Percentiles rank a stretch among this genome's conserved stretches.
Evolutionary conservation across 305 asterid genomes (phyloP).

Genomic region (Fraxinus velutina): DNA sequence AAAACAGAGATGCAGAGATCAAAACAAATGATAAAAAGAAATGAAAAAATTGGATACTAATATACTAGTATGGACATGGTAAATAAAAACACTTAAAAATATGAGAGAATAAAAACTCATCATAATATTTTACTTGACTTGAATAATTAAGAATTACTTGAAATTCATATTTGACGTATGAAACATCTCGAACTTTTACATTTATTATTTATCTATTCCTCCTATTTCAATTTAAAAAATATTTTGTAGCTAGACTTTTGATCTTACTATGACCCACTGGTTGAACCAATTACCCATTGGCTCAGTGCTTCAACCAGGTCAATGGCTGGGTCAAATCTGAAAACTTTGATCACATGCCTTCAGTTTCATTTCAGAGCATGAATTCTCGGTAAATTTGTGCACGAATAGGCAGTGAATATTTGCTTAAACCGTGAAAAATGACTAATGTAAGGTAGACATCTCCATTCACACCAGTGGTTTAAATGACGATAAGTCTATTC

Average conservation of each 20-base stretch:
- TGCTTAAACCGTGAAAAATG: background rate
- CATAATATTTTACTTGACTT: too few relatives aligned
- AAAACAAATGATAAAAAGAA: too few relatives aligned
- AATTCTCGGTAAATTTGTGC: background rate
- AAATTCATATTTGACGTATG: too few relatives aligned
- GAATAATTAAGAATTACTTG: too few relatives aligned
- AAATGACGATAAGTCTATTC: background rate
- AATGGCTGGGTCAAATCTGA: background rate
- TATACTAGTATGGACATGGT: too few relatives aligned
- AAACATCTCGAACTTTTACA: too few relatives aligned
- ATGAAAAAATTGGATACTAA: too few relatives aligned
- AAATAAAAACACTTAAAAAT: too few relatives aligned
- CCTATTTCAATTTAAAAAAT: background rate
- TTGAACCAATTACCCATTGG: background rate
- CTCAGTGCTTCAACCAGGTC: background rate
- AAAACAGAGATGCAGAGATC: too few relatives aligned
- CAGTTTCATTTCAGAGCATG: background rate
- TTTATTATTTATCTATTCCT: background rate
- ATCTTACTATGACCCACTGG: background rate
- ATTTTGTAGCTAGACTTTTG: background rate
- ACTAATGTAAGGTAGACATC: background rate
- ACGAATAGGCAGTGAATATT: background rate
- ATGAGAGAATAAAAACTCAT: too few relatives aligned
- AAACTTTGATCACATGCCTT: constrained; percentile 7
- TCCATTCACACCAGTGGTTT: background rate